These are phyloP conservation scores for Sarocladium kiliense DNA, from an alignment of 2,329 filamentous ascomycete species.

Conservation along the genomic window DNA sequence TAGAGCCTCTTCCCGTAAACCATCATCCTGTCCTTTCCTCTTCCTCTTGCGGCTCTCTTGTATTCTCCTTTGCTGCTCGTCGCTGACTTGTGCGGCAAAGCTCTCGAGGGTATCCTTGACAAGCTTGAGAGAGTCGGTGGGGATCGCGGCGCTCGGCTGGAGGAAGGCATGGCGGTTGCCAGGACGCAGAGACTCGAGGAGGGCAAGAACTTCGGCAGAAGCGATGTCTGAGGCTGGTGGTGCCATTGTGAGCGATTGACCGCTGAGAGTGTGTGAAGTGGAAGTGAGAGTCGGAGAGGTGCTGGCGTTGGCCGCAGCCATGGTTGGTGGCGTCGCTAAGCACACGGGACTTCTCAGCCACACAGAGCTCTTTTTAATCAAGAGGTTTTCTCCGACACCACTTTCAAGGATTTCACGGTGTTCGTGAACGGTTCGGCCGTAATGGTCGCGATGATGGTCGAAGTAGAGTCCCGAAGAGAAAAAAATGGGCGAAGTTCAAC, in stretches of 20 bases:
- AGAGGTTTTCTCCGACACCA: too few species aligned
- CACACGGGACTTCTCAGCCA: too few species aligned
- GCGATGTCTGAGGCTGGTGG: constrained; percentile 25
- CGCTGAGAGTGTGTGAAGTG: constrained; percentile 59
- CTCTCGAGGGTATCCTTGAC: constrained; percentile 78
- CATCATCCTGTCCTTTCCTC: constrained; percentile 41
- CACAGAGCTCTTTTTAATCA: too few species aligned
- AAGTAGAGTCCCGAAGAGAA: not conserved
- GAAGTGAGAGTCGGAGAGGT: constrained; percentile 58
- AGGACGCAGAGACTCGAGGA: constrained; percentile 53
- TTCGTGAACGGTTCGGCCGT: too few species aligned
- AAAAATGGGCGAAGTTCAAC: constrained; percentile 3
- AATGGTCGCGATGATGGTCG: not conserved
- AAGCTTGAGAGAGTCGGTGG: constrained; percentile 64
- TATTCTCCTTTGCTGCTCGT: constrained; percentile 64
- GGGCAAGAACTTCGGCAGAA: constrained; percentile 31
- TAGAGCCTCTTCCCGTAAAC: constrained; percentile 41
- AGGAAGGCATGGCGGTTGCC: constrained; percentile 68
- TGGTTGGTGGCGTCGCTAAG: constrained; percentile 16
- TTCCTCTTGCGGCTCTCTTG: constrained; percentile 76
- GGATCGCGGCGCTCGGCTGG: constrained; percentile 62
- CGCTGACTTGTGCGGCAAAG: constrained; percentile 67
- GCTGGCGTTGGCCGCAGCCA: constrained; percentile 24
- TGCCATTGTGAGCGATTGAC: constrained; percentile 36
- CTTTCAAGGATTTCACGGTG: too few species aligned